Percentiles rank a stretch among this genome's conserved stretches.
These are phyloP conservation scores for Penicillium sp. DNA, from an alignment of 2,329 filamentous ascomycete genomes.

Conservation along the genomic window DNA sequence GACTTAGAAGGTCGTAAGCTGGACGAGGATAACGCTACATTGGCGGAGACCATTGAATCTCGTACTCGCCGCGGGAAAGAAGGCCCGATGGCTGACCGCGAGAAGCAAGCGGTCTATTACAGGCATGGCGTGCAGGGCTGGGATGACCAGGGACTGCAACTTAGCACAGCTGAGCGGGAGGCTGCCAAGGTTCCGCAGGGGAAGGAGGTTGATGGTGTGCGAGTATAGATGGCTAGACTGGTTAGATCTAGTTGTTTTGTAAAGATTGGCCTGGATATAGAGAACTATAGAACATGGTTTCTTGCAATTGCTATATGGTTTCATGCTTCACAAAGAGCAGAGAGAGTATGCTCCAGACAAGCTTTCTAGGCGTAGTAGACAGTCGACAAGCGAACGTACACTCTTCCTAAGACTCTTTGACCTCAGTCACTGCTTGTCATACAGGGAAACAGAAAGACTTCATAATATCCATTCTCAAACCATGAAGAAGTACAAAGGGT, in stretches of 20 bases:
- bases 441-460: background rate
- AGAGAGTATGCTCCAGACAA: background rate
- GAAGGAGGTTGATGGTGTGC: constrained; percentile 38
- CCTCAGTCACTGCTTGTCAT: background rate
- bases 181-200: constrained; percentile 39
- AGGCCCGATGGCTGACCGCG: constrained; percentile 38
- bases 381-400: background rate
- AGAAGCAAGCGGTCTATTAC: constrained; percentile 46
- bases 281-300: background rate
- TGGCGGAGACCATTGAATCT: constrained; percentile 49
- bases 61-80: constrained; percentile 47
- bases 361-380: background rate
- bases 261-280: background rate
- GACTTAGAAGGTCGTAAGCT: constrained; percentile 43
- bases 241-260: background rate
- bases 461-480: background rate
- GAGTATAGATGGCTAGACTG: constrained; percentile 21
- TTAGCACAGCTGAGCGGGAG: constrained; percentile 42
- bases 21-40: constrained; percentile 46
- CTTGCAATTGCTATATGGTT: background rate
- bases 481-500: background rate
- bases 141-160: constrained; percentile 49
- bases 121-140: constrained; percentile 46
- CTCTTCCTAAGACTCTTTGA: background rate
- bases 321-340: background rate